Evolutionary conservation across 495 filamentous ascomycete genomes (phyloP).

Genomic region (Neurospora cerealis): DNA sequence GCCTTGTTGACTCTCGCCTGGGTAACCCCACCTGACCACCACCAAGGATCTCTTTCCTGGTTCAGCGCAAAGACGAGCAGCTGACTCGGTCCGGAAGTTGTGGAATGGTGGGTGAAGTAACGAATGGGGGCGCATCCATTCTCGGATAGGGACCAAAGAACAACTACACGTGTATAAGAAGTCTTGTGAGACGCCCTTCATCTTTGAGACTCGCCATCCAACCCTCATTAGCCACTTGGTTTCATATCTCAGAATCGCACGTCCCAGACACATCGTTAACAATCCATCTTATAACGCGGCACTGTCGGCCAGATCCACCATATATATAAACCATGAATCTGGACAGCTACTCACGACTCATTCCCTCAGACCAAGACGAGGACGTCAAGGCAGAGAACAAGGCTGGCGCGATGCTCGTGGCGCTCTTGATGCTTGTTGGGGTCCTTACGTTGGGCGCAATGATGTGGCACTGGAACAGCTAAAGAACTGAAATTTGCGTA

Average conservation of each 20-base stretch:
- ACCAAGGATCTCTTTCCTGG: neutral
- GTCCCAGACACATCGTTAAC: neutral
- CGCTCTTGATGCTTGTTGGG: conserved; percentile 2
- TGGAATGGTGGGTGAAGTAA: neutral
- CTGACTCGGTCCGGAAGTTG: neutral
- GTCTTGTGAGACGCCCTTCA: neutral
- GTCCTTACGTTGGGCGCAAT: neutral
- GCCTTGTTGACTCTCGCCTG: neutral
- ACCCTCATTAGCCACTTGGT: neutral
- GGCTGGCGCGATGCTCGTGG: conserved; percentile 1
- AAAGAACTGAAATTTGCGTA: neutral
- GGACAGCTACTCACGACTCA: conserved; percentile 18
- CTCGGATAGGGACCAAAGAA: neutral
- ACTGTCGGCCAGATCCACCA: neutral
- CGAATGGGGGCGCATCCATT: neutral
- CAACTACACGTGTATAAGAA: too few species aligned
- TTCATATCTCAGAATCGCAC: neutral
- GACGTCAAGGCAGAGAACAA: neutral
- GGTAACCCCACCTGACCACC: neutral
- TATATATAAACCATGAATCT: conserved; percentile 14
- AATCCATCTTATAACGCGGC: neutral
- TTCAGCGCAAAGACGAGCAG: neutral
- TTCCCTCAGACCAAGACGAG: conserved; percentile 15
- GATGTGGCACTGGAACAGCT: neutral
- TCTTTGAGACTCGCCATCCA: neutral